Evolutionary conservation across 176 grass and related monocot species (phyloP).

Genomic region (Oropetium thomaeum): DNA sequence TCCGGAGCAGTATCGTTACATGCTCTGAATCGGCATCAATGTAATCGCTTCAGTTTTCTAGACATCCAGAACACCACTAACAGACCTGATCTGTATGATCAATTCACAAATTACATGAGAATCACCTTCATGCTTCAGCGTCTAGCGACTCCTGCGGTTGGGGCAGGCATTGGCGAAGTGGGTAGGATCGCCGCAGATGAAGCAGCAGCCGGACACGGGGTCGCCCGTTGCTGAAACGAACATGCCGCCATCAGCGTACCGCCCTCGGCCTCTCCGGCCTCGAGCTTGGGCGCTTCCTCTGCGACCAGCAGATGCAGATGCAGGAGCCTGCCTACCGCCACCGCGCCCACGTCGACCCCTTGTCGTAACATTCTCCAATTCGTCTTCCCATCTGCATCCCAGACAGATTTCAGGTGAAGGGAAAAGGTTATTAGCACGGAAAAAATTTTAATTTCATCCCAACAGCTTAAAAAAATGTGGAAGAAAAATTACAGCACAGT

Average conservation of each 20-base stretch:
- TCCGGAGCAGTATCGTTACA: not conserved
- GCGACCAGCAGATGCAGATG: conserved; percentile 43
- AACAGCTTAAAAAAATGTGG: not conserved
- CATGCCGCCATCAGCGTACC: conserved; percentile 30
- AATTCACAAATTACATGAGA: not conserved
- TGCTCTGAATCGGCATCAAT: not conserved
- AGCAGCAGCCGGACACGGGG: conserved; percentile 56
- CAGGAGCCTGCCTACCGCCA: conserved; percentile 42
- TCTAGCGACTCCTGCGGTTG: conserved; percentile 33
- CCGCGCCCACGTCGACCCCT: conserved; percentile 35
- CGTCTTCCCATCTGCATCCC: conserved; percentile 82
- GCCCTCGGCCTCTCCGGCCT: conserved; percentile 44
- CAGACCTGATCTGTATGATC: not conserved
- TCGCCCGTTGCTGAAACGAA: conserved; percentile 90
- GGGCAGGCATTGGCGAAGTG: conserved; percentile 90
- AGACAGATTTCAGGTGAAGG: not conserved
- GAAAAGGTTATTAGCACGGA: not conserved
- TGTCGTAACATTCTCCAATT: conserved; percentile 39
- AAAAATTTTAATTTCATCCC: not conserved
- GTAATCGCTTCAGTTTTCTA: not conserved
- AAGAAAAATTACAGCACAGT: not conserved
- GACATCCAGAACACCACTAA: not conserved
- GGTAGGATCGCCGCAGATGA: conserved; percentile 74
- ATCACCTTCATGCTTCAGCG: not conserved
- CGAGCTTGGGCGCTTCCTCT: conserved; percentile 38